Evolutionary conservation across 1,139 yeast species (phyloP).

Genomic region (Diutina sp.): DNA sequence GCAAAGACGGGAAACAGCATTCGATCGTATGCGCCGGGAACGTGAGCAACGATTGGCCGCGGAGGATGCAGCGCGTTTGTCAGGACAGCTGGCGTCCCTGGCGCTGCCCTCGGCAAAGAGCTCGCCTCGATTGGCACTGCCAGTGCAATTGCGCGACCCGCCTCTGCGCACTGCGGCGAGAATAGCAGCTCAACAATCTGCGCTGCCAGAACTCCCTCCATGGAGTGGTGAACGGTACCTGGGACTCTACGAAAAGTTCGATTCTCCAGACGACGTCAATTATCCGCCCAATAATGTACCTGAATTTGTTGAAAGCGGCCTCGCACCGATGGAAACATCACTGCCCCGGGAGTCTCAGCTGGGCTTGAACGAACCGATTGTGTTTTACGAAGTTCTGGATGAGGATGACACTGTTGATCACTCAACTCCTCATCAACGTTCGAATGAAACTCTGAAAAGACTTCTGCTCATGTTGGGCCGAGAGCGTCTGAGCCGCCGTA

Average conservation of each 20-base stretch:
- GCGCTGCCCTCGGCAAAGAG: background rate
- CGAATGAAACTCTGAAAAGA: background rate
- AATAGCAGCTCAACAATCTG: background rate
- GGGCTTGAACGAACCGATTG: background rate
- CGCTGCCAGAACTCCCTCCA: background rate
- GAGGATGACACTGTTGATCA: background rate
- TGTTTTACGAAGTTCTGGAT: slow-evolving; percentile 1
- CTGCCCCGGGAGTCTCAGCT: background rate
- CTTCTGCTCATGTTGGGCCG: background rate
- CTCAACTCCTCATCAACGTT: background rate
- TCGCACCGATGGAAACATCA: background rate
- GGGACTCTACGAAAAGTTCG: slow-evolving; percentile 2
- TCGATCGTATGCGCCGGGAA: slow-evolving; percentile 1
- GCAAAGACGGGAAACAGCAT: background rate
- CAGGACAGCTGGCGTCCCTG: background rate
- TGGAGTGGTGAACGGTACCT: background rate
- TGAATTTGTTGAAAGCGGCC: background rate
- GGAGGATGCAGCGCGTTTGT: background rate
- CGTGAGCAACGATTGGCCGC: background rate
- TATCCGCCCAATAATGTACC: background rate
- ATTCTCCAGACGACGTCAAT: background rate
- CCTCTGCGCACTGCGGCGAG: background rate
- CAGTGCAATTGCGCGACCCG: background rate
- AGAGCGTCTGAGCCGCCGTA: background rate
- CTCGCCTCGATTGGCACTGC: background rate